phyloP scores from a whole-genome alignment of 345 rosid genomes.

The Toxicodendron radicans region DNA sequence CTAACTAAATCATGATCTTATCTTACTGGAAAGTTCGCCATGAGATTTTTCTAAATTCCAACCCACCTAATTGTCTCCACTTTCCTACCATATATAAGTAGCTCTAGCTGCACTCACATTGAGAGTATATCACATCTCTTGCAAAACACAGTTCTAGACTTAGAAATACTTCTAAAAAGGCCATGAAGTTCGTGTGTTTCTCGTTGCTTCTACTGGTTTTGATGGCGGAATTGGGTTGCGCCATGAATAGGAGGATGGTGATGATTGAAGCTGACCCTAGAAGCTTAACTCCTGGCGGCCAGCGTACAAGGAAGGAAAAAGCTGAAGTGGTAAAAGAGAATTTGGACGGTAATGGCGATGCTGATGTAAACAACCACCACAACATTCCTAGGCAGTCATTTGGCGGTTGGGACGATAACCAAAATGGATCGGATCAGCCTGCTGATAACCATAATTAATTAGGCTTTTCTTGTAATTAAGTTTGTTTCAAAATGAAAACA shows the following conservation, averaged over 20 bases:
- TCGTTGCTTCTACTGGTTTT: conserved; percentile 13
- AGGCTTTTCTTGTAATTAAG: neutral
- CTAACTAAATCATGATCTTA: neutral
- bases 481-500: neutral
- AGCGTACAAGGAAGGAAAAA: neutral
- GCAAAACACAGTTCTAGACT: no score
- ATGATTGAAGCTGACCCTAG: neutral
- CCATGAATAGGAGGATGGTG: conserved; percentile 11
- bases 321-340: neutral
- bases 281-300: neutral
- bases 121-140: no score
- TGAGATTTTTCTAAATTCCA: conserved; percentile 18
- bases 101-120: no score
- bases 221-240: conserved; percentile 10
- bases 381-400: conserved; percentile 18
- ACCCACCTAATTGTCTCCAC: conserved; percentile 3
- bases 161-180: no score
- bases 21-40: conserved; percentile 19
- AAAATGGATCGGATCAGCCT: conserved; percentile 4
- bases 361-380: conserved; percentile 25
- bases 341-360: neutral
- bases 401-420: conserved; percentile 16
- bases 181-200: conserved; percentile 10
- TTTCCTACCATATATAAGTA: conserved; percentile 1
- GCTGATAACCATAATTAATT: neutral